These are phyloP conservation scores for Russula sp. DNA, from an alignment of 768 basidiomycete species.

Conservation along the genomic window DNA sequence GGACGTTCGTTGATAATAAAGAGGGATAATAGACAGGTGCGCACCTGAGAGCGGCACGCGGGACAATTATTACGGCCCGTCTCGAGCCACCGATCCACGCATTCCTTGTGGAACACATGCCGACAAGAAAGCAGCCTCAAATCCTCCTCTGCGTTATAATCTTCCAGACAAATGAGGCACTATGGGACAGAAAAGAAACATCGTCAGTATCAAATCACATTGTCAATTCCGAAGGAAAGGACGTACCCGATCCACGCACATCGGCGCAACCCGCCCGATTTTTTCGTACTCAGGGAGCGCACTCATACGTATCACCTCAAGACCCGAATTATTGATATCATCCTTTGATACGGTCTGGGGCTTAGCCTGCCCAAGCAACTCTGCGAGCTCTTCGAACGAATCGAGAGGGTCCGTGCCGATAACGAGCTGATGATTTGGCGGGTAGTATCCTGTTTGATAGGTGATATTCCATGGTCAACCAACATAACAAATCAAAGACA, in stretches of 20 bases:
- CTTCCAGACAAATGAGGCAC: conserved; percentile 85
- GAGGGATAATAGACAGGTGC: conserved; percentile 24
- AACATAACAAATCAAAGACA: not conserved
- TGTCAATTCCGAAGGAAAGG: not conserved
- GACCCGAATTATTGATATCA: conserved; percentile 81
- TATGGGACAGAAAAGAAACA: conserved; percentile 33
- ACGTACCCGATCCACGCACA: conserved; percentile 76
- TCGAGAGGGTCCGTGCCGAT: conserved; percentile 71
- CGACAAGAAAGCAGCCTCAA: conserved; percentile 77
- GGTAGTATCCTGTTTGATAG: conserved; percentile 76
- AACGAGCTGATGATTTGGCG: conserved; percentile 84
- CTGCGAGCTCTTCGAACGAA: conserved; percentile 82
- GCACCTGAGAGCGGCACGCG: conserved; percentile 76
- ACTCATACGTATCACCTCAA: conserved; percentile 62
- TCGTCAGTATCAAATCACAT: not conserved
- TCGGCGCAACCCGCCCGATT: conserved; percentile 44
- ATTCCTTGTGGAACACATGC: conserved; percentile 86
- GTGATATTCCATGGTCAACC: not conserved
- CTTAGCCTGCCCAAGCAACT: conserved; percentile 77
- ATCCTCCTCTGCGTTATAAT: conserved; percentile 76
- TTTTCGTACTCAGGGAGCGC: conserved; percentile 50
- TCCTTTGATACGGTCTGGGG: conserved; percentile 78
- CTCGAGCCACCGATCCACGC: conserved; percentile 56
- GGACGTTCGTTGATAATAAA: not conserved
- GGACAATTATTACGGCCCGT: conserved; percentile 85